Base-by-base conservation (phyloP, 352 stramenopile species). In the Globisporangium megalacanthum region DNA sequence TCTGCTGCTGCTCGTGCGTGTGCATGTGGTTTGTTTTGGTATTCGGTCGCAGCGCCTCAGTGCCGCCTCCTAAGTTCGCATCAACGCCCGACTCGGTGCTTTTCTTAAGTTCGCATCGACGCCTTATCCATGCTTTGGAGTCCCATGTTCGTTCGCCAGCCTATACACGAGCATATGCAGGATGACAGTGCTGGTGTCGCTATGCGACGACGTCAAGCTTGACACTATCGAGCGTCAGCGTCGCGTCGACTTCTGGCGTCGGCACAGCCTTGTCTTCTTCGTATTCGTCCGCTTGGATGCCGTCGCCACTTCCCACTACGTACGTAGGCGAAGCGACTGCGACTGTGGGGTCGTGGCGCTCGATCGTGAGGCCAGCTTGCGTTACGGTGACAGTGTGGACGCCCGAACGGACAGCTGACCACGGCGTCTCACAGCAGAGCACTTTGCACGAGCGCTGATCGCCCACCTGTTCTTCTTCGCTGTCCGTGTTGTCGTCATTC, bases 381-480 rank as follows among this genome's bases (percentile, higher is more conserved):
- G 69, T 64, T 17, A 91, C 78, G 8, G 68, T 62, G 11, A 69
- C 77, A 6, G 71, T 42, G 54, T 88, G 65, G 25, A 91, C 68
- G 22, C 22, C 46, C 9, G 17, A 31, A n/a, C 46, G 20, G 13
- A 14, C 22, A 37, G 44, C 13, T 4, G 49, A 36, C 70, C 70
- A 82, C n/a, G 72, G 62, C 14, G 68, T 52, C 59, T 75, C 77
- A 46, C 78, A 86, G 19, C 61, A 66, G 25, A 88, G 58, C 37
- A 89, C 53, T 41, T 88, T 66, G 33, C 78, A 88, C 37, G 85
- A 85, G 64, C 84, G 83, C 19, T 59, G 42, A 17, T 65, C 59
- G 29, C 17, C 6, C 9, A 17, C 4, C 9, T 54, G n/a, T 10
- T 55, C 47, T n/a, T 79, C 70, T 2, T 75, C 71, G 15, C 68